phyloP scores from a whole-genome alignment of 495 filamentous ascomycete genomes.

The Aspergillus conjunctus region DNA sequence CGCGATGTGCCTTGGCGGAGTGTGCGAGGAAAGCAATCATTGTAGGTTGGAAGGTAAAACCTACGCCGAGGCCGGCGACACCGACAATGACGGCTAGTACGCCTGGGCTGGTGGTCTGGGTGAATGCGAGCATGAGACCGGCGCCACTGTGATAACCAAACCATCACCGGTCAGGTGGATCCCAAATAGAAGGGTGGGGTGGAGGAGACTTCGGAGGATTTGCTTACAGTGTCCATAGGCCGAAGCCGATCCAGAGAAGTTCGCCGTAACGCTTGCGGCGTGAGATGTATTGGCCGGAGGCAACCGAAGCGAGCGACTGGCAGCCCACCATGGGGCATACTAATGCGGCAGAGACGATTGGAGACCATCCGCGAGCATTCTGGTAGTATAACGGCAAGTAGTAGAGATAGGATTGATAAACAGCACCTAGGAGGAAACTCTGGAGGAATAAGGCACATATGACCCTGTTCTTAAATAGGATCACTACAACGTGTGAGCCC shows the following conservation, averaged over 20 bases:
- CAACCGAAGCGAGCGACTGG: constrained; percentile 54
- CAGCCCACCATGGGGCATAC: constrained; percentile 55
- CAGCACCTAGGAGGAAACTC: constrained; percentile 60
- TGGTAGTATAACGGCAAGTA: constrained; percentile 57
- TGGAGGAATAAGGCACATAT: constrained; percentile 58
- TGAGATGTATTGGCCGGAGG: constrained; percentile 61
- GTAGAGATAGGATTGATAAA: constrained; percentile 59
- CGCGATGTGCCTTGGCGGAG: constrained; percentile 57
- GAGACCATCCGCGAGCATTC: constrained; percentile 52
- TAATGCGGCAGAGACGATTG: constrained; percentile 52
- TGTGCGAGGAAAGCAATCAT: constrained; percentile 67
- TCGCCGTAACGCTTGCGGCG: constrained; percentile 57
- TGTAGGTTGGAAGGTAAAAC: constrained; percentile 61
- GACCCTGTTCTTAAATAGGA: constrained; percentile 57
- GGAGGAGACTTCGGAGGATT: neutral
- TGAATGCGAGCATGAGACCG: constrained; percentile 55
- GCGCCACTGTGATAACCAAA: constrained; percentile 37
- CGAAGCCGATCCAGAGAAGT: constrained; percentile 58
- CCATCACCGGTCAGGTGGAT: neutral
- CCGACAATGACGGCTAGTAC: constrained; percentile 55
- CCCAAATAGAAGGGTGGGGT: neutral
- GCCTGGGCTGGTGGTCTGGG: constrained; percentile 45
- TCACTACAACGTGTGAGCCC: constrained; percentile 37
- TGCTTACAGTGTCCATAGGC: constrained; percentile 53
- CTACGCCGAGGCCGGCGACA: constrained; percentile 58